phyloP scores from a whole-genome alignment of 208 protist genomes.

The Crithidia mellificae region DNA sequence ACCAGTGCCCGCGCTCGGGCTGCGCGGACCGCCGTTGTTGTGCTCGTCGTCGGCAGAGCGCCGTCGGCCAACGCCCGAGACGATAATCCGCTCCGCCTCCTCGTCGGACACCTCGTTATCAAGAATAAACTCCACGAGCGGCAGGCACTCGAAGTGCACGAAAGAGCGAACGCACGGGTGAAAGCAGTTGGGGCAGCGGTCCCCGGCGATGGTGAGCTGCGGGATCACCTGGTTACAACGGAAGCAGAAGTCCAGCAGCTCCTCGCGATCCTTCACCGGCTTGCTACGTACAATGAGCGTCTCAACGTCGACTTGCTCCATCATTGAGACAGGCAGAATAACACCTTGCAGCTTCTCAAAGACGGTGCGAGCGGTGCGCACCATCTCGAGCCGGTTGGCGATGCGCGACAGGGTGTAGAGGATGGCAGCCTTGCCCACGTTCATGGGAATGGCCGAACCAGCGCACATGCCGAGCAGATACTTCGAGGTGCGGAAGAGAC shows the following conservation, averaged over 20 bases:
- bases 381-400: constrained; percentile 84
- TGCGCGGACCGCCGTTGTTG: not conserved
- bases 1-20: not conserved
- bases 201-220: constrained; percentile 79
- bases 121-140: constrained; percentile 94
- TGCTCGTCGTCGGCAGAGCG: constrained; percentile 29
- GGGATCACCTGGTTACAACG: constrained; percentile 90
- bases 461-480: constrained; percentile 81
- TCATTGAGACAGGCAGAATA: constrained; percentile 78
- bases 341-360: constrained; percentile 91
- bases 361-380: constrained; percentile 84
- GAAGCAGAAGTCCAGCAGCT: constrained; percentile 91
- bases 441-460: constrained; percentile 71
- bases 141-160: constrained; percentile 90
- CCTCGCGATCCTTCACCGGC: constrained; percentile 84
- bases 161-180: constrained; percentile 94
- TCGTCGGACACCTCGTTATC: constrained; percentile 86
- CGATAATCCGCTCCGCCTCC: constrained; percentile 85
- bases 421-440: constrained; percentile 88
- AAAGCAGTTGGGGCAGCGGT: constrained; percentile 90
- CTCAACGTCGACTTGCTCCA: constrained; percentile 91
- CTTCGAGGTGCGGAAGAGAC: constrained; percentile 84
- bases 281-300: constrained; percentile 90
- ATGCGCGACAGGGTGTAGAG: constrained; percentile 88
- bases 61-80: constrained; percentile 56